Percentiles rank a stretch among this genome's conserved stretches.
These are phyloP conservation scores for Phytomonas francai DNA, from an alignment of 208 protist genomes.

Conservation along the genomic window DNA sequence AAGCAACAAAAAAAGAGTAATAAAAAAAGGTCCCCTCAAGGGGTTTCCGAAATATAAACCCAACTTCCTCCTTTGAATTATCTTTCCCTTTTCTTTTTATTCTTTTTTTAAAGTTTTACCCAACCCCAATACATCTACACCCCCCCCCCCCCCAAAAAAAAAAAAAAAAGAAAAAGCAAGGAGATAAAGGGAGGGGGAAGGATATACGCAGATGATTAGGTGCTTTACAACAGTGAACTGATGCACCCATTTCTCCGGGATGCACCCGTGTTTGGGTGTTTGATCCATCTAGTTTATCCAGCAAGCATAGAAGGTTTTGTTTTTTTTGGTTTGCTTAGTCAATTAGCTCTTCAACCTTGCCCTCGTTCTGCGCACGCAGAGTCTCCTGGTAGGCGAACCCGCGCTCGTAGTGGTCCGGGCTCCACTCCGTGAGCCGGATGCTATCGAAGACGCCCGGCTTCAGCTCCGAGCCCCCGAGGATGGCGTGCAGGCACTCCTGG, in stretches of 20 bases:
- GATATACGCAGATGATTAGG: too few species aligned
- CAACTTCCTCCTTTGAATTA: too few species aligned
- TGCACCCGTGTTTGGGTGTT: too few species aligned
- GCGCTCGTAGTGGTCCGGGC: conserved; percentile 37
- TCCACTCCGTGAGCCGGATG: conserved; percentile 46
- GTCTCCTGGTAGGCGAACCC: conserved; percentile 32
- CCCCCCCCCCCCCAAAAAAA: not conserved
- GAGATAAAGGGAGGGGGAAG: conserved; percentile 5
- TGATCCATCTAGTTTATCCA: too few species aligned
- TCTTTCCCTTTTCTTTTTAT: too few species aligned
- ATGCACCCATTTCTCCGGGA: not conserved
- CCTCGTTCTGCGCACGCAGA: not conserved
- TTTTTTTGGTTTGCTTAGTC: too few species aligned
- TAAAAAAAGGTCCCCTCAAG: not conserved
- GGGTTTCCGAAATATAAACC: not conserved
- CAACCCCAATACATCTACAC: not conserved
- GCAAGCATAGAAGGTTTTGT: too few species aligned
- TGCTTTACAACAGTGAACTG: not conserved
- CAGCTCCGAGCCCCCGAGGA: conserved; percentile 45
- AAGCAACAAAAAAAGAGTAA: not conserved
- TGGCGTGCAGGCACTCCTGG: conserved; percentile 70
- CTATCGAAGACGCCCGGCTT: conserved; percentile 41
- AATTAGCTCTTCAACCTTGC: not conserved
- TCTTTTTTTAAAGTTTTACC: not conserved
- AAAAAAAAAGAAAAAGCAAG: conserved; percentile 10